Base-by-base conservation (phyloP, 805 yeast species). In the Kurtzmaniella fragi region DNA sequence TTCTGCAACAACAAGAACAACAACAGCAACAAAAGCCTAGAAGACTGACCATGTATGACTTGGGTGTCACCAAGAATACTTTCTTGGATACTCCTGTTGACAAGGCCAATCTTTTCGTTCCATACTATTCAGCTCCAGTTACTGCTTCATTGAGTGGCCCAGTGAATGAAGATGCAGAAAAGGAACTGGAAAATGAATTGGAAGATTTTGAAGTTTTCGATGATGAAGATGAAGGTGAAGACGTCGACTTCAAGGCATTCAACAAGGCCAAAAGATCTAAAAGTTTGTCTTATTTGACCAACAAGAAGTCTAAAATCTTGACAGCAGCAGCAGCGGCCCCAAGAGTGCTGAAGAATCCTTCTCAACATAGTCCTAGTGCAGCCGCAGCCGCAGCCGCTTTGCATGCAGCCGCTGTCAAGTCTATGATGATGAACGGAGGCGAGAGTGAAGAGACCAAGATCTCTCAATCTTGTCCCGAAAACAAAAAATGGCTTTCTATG, bases 241-340 rank as follows among this genome's bases (percentile, higher is more conserved):
- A 65, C 51, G 48, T 63, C 32, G 66, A 71, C 46, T 45, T 69
- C 57, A 53, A 68, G 40, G 13, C 28, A 15, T 31, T 30, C 34
- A 77, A 62, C 45, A 60, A 61, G 48, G 75, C 70, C 43, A 75
- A 80, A 53, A 67, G 87, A 49, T 79, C 86, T 11, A 80, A 80
- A 54, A 80, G 85, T 12, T 70, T 77, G 78, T 75, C 82, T 28
- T 78, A 74, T 49, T 59, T 79, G 40, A 67, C 73, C 34, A 62
- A 67, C 44, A 79, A 80, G 56, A 75, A 73, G 55, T 61, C 71
- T 34, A 68, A 68, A 49, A 52, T 59, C 42, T 55, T 82, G 33
- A 83, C 91, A 11, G 87, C 87, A 14, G 91, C 91, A 16, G 89
- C 89, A 10, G 88, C 87, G 17, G 86, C 91, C 27, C 93, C 93